Evolutionary conservation across 2,329 filamentous ascomycete species (phyloP).

Genomic region (Pyricularia pennisetigena): DNA sequence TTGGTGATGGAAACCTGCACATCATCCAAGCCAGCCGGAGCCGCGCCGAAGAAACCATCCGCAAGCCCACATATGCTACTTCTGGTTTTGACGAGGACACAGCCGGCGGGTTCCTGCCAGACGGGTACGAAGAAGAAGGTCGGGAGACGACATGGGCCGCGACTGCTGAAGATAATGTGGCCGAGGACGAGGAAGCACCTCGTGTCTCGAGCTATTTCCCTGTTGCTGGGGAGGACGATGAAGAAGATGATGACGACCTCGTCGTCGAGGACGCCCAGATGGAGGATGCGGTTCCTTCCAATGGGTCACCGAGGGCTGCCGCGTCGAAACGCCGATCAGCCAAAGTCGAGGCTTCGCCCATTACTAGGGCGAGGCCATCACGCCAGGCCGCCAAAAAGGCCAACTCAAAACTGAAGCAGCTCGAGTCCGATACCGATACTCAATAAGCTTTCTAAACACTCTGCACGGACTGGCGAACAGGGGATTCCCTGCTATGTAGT

Average conservation of each 20-base stretch:
- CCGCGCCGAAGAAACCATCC: neutral
- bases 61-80: constrained; percentile 4
- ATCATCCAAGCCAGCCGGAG: constrained; percentile 42
- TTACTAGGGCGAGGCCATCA: neutral
- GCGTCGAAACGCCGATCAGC: neutral
- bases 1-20: constrained; percentile 30
- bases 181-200: constrained; percentile 21
- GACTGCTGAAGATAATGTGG: constrained; percentile 17
- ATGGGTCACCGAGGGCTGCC: neutral
- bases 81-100: constrained; percentile 23
- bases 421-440: neutral
- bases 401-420: neutral
- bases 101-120: constrained; percentile 52
- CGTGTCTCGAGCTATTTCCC: constrained; percentile 32
- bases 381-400: neutral
- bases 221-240: constrained; percentile 29
- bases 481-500: too few relatives aligned
- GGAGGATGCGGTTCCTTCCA: neutral
- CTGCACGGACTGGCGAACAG: too few relatives aligned
- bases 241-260: constrained; percentile 20
- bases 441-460: neutral
- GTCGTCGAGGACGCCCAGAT: constrained; percentile 20
- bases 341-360: neutral
- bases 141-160: neutral
- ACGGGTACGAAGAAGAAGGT: constrained; percentile 41